Conservation (phyloP, 1,284 basidiomycete genomes). For the Neonothopanus nambi region DNA sequence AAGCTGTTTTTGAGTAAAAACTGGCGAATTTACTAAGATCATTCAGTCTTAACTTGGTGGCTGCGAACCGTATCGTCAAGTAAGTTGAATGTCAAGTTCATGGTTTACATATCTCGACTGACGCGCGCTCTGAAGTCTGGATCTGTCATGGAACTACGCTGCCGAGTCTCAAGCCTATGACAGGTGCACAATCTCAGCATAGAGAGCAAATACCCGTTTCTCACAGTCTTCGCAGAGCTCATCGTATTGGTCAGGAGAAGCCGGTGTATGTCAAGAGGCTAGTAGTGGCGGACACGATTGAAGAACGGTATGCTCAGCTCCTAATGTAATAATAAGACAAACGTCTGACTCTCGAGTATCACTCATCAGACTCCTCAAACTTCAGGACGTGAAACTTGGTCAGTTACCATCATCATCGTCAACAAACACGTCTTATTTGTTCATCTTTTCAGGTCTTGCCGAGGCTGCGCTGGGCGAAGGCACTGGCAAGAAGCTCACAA, state of each 20-base stretch:
- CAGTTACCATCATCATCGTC: slow-evolving; percentile 16
- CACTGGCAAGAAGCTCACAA: slow-evolving; percentile 53
- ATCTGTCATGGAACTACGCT: slow-evolving; percentile 72
- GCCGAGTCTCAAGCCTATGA: slow-evolving; percentile 70
- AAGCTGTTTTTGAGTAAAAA: slow-evolving; percentile 10
- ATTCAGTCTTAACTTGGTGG: slow-evolving; percentile 54
- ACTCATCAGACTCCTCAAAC: slow-evolving; percentile 50
- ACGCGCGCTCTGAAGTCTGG: slow-evolving; percentile 46
- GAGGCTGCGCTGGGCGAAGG: slow-evolving; percentile 71
- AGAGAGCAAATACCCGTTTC: neutral
- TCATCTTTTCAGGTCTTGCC: slow-evolving; percentile 45
- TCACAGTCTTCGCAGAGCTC: slow-evolving; percentile 31
- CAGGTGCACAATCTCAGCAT: slow-evolving; percentile 30
- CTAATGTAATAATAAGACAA: neutral
- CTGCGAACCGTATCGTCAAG: slow-evolving; percentile 70
- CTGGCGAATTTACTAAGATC: neutral
- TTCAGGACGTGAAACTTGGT: slow-evolving; percentile 68
- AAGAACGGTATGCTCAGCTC: slow-evolving; percentile 54
- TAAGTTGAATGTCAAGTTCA: slow-evolving; percentile 27
- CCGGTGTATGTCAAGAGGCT: slow-evolving; percentile 68
- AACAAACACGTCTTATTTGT: neutral
- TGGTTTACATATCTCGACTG: neutral
- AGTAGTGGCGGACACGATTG: slow-evolving; percentile 64
- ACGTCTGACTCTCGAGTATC: neutral
- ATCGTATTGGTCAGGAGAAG: slow-evolving; percentile 73